These are phyloP conservation scores for Cymbopogon citratus DNA, from an alignment of 176 grass and related monocot genomes.

Conservation along the genomic window DNA sequence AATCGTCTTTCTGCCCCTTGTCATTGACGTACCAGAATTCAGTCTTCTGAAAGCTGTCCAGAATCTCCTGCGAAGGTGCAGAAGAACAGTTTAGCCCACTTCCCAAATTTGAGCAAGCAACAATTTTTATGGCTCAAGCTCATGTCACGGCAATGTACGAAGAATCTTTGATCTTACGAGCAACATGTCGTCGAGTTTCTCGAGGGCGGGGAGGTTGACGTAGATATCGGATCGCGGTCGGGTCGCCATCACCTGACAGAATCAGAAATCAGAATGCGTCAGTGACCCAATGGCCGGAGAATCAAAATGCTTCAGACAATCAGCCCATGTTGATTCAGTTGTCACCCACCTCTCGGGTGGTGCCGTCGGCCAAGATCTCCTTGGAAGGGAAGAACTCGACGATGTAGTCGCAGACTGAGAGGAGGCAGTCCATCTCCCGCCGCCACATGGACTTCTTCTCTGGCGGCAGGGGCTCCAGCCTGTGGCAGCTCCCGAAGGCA, in stretches of 20 bases:
- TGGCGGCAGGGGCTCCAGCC: slow-evolving; percentile 55
- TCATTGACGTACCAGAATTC: slow-evolving; percentile 89
- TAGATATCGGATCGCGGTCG: slow-evolving; percentile 68
- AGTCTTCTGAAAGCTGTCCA: slow-evolving; percentile 80
- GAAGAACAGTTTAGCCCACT: not conserved
- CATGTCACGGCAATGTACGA: not conserved
- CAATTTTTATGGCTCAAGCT: not conserved
- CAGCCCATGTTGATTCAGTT: not conserved
- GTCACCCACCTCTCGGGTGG: slow-evolving; percentile 46
- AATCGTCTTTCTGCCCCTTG: slow-evolving; percentile 31
- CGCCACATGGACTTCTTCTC: slow-evolving; percentile 85
- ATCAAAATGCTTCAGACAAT: not conserved
- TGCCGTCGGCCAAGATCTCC: slow-evolving; percentile 55
- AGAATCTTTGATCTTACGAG: slow-evolving; percentile 43
- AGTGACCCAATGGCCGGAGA: not conserved
- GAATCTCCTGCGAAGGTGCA: slow-evolving; percentile 43
- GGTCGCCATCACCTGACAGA: slow-evolving; percentile 63
- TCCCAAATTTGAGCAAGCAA: not conserved
- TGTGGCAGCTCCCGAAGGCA: slow-evolving; percentile 77
- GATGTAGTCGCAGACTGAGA: slow-evolving; percentile 82
- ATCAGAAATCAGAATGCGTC: not conserved
- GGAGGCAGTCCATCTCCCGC: slow-evolving; percentile 82
- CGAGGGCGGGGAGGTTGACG: slow-evolving; percentile 83
- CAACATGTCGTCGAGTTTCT: slow-evolving; percentile 88
- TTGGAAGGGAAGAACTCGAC: slow-evolving; percentile 77